Base-by-base conservation (phyloP, 768 basidiomycete genomes). In the Lyophyllum shimeji region DNA sequence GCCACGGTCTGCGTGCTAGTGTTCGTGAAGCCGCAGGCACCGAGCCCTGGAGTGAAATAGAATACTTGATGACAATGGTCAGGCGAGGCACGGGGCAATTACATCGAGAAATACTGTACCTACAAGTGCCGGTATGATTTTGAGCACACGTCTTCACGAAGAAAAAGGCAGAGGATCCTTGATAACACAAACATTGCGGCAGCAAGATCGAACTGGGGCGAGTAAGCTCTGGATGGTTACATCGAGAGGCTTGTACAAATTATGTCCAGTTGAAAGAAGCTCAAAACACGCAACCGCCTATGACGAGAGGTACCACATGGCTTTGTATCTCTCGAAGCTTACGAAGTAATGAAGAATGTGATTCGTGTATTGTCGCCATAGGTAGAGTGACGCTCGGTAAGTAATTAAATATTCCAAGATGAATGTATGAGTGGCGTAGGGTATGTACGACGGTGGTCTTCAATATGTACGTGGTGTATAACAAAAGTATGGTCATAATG, bases 21-120 rank as follows among this genome's bases (percentile, higher is more conserved):
- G 62, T 76, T 76, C 17, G 69, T 71, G 58, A 67, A 67, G 8
- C 74, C 76, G 50, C 76, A 77, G 0, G 76, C 74, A 18, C 76
- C 76, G 27, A 71, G 65, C 17, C 67, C 72, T 17, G 73, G 70
- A 3, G 46, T 57, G 59, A 74, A 75, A 34, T 63, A 60, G 64
- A 72, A 75, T 34, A 73, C 72, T 75, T 45, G 20, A 29, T 17
- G 34, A 13, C 39, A 33, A 8, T 21, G 43, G 42, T 37, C 27
- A 33, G 15, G 24, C 13, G 24, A 50, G 23, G 27, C 8, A 46
- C 27, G 15, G 21, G 13, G 33, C 17, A n/a, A 2, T 11, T 15
- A 2, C 27, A n/a, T 5, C 2, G 11, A n/a, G 27, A 3, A n/a
- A n/a, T n/a, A n/a, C n/a, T n/a, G n/a, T 27, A 23, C 49, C 44